Evolutionary conservation across 2,329 filamentous ascomycete species (phyloP).

Genomic region (Aspergillus niger): DNA sequence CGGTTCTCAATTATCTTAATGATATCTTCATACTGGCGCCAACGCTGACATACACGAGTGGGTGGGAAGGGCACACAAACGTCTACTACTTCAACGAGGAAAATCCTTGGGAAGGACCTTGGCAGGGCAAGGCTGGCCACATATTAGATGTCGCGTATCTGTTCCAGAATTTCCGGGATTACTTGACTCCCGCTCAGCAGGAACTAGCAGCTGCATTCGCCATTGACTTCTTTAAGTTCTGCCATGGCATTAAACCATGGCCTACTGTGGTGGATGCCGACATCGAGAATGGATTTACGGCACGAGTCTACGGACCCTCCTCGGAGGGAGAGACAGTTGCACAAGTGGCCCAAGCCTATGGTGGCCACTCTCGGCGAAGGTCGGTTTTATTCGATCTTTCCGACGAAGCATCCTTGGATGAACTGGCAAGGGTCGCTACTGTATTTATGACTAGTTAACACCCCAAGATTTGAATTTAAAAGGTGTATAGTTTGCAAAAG

Average conservation of each 20-base stretch:
- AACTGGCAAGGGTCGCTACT: constrained; percentile 22
- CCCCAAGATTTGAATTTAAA: background rate
- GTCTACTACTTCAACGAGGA: constrained; percentile 52
- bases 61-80: constrained; percentile 38
- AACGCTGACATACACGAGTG: constrained; percentile 43
- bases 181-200: constrained; percentile 35
- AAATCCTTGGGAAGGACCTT: constrained; percentile 51
- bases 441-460: constrained; percentile 15
- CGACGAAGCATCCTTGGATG: constrained; percentile 27
- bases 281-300: constrained; percentile 24
- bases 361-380: constrained; percentile 27
- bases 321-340: constrained; percentile 8
- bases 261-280: constrained; percentile 23
- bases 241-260: constrained; percentile 40
- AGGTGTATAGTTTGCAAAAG: background rate
- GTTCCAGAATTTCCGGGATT: constrained; percentile 51
- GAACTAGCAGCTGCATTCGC: constrained; percentile 38
- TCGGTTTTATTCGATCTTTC: constrained; percentile 27
- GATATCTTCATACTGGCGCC: constrained; percentile 53
- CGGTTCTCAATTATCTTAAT: constrained; percentile 47
- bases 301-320: constrained; percentile 32
- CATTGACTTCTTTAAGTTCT: constrained; percentile 43
- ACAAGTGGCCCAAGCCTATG: constrained; percentile 21
- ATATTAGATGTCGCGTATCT: constrained; percentile 51
- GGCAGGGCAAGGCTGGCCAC: constrained; percentile 44